Conservation (phyloP, 2,329 filamentous ascomycete species). For the Alternaria sp. region DNA sequence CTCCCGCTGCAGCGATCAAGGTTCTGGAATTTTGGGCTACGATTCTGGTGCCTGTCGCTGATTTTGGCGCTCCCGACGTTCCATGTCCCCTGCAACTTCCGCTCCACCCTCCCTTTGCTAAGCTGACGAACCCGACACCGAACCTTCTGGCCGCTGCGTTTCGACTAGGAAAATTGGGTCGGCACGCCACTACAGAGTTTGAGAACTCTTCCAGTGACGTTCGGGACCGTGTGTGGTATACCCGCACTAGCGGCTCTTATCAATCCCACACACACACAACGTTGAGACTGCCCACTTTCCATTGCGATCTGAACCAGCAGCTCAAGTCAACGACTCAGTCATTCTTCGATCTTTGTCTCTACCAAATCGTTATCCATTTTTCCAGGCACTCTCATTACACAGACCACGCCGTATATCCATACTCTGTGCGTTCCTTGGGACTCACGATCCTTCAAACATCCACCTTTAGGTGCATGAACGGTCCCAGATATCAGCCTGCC, state of each 20-base stretch:
- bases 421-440: slow-evolving; percentile 30
- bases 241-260: slow-evolving; percentile 30
- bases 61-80: slow-evolving; percentile 32
- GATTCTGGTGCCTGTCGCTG: slow-evolving; percentile 24
- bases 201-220: slow-evolving; percentile 24
- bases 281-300: slow-evolving; percentile 6
- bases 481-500: slow-evolving; percentile 20
- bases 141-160: slow-evolving; percentile 44
- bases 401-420: slow-evolving; percentile 28
- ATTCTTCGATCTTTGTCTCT: neutral
- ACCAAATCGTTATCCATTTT: neutral
- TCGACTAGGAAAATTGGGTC: slow-evolving; percentile 37
- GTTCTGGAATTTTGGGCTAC: slow-evolving; percentile 26
- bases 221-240: slow-evolving; percentile 22
- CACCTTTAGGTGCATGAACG: slow-evolving; percentile 28
- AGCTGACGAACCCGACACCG: slow-evolving; percentile 38
- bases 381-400: neutral
- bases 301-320: slow-evolving; percentile 6
- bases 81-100: slow-evolving; percentile 30
- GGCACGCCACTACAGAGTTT: slow-evolving; percentile 27
- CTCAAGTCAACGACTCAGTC: neutral
- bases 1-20: slow-evolving; percentile 34
- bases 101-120: slow-evolving; percentile 38
- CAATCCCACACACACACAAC: slow-evolving; percentile 22
- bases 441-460: slow-evolving; percentile 26